Base-by-base conservation (phyloP, 2,329 filamentous ascomycete species). In the Amauroascus niger region DNA sequence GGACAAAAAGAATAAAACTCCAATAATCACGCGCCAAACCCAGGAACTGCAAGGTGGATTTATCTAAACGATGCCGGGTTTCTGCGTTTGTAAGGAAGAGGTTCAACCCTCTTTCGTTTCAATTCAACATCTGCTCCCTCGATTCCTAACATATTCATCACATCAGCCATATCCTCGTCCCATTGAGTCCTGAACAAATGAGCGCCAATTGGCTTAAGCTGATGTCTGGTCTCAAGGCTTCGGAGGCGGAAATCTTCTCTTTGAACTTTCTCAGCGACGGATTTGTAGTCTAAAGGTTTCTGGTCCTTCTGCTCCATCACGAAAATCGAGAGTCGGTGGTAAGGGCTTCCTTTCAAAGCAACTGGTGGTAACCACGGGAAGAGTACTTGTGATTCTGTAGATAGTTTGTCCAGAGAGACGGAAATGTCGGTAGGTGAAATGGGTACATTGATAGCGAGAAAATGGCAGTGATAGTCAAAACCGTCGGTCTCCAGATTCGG, bases 121-220 rank as follows among this genome's bases (percentile, higher is more conserved):
- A 95, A 87, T 74, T 96, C 88, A 59, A 96, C 68, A 64, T 94
- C 84, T 55, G 83, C 82, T 46, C 88, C 88, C 26, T 81, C 78
- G 58, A 94, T 76, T 56, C 80, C 82, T 61, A 86, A 80, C 62
- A 87, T 80, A 65, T 82, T 76, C 91, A 98, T 96, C 58, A 98
- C 88, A 49, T 76, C 82, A n/a, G 81, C 82, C 51, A 87, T 98
- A 63, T 80, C 81, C 56, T 93, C 87, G 69, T 98, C 93, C 88
- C 90, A 97, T 60, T 86, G 74, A 56, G 82, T 84, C 60, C 93
- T 83, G 82, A 97, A 98, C 62, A 98, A 74, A 66, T 83, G 87
- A 62, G 88, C 86, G 41, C 90, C 90, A 55, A 96, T 82, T 6
- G 90, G 81, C 55, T 75, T 78, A 57, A 93, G 74, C 55, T 74